Base-by-base conservation (phyloP, 352 stramenopile species). In the Phytophthora agathidicida region DNA sequence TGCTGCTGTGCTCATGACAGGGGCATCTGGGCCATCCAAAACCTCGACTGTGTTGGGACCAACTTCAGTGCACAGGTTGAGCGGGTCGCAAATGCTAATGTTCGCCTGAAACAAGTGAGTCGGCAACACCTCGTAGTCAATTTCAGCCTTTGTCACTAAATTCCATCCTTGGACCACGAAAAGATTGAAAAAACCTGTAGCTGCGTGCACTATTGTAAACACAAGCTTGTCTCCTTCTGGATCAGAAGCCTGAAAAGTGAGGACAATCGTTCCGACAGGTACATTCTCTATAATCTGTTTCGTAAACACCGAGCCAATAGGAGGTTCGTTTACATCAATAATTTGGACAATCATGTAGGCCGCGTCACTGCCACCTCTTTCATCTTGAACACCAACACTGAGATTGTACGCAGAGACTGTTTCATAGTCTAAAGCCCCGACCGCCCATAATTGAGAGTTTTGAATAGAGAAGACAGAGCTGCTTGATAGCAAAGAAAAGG, bases 181-280 rank as follows among this genome's bases (percentile, higher is more conserved):
- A 11, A 64, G 17, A n/a, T 54, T 31, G 8, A 42, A 19, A 38
- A 71, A 71, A 32, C 27, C 49, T 2, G n/a, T 28, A 28, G 19
- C 14, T 16, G 56, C 36, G 17, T 50, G 26, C 3, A 60, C 37
- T 11, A 71, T 55, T 6, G 13, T 28, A 45, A 60, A 71, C 13
- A 71, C 35, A 19, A 87, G 32, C 2, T 22, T 35, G 41, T 85
- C 72, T 7, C 74, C 66, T 48, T 87, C 77, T 30, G 74, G 74
- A 42, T 87, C 77, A 2, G 14, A 36, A 8, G 50, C 63, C 6
- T 59, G 9, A 19, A 87, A 51, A 0, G 55, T 46, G 14, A 49
- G 46, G 1, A 71, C 56, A 28, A 71, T 31, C 10, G 63, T 66
- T 19, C 55, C 61, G 6, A 83, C n/a, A 2, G 44, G 46, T 16